phyloP scores from a whole-genome alignment of 306 rosid genomes.

The Hippophae gyantsensis region DNA sequence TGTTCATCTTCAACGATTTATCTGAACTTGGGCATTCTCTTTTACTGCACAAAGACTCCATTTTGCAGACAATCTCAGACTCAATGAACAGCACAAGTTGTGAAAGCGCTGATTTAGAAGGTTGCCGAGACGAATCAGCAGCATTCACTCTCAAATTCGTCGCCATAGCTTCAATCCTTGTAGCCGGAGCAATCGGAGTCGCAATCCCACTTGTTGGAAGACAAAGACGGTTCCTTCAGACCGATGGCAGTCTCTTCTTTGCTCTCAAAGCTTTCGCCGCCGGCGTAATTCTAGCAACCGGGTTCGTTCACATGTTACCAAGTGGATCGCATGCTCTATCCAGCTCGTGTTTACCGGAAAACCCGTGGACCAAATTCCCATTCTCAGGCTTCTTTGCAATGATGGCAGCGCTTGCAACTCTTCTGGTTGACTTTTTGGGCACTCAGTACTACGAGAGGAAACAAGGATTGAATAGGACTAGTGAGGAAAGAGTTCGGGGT shows the following conservation, averaged over 20 bases:
- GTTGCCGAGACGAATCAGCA: conserved; percentile 57
- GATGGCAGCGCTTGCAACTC: conserved; percentile 72
- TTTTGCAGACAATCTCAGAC: conserved; percentile 28
- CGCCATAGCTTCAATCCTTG: conserved; percentile 66
- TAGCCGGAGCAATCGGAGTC: conserved; percentile 59
- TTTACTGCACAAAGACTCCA: conserved; percentile 19
- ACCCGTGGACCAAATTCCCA: conserved; percentile 82
- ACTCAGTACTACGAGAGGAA: conserved; percentile 85
- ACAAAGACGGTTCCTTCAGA: conserved; percentile 45
- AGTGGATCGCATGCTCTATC: conserved; percentile 45
- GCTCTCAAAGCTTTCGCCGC: conserved; percentile 87
- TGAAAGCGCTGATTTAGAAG: conserved; percentile 29
- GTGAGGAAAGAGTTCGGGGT: conserved; percentile 30
- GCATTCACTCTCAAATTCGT: conserved; percentile 56
- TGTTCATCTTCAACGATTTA: too few species aligned
- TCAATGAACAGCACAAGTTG: conserved; percentile 52
- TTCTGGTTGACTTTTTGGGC: conserved; percentile 75
- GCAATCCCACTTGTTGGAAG: conserved; percentile 63
- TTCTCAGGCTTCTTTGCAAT: conserved; percentile 82
- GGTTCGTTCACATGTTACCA: conserved; percentile 85
- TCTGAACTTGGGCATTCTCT: conserved; percentile 6
- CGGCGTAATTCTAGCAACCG: conserved; percentile 87
- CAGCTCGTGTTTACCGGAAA: conserved; percentile 51
- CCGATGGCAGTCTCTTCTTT: conserved; percentile 70
- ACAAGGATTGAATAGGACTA: conserved; percentile 34